Conservation (phyloP, 2,329 filamentous ascomycete genomes). For the Neopestalotiopsis clavispora region DNA sequence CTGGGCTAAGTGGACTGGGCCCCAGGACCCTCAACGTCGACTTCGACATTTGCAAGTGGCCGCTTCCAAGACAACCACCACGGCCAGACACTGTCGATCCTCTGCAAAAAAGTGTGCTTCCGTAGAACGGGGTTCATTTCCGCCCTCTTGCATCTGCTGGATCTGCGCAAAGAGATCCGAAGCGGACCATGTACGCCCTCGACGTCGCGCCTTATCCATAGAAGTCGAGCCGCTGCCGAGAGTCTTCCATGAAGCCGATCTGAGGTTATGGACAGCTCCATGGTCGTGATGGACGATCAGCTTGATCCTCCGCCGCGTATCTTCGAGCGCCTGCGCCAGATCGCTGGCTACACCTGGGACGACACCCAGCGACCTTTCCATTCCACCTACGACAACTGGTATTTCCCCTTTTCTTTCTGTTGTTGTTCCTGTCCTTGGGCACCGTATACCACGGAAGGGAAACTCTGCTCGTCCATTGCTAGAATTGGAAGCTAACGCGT, state of each 20-base stretch:
- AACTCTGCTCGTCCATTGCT: slow-evolving; percentile 13
- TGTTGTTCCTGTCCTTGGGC: too few species aligned
- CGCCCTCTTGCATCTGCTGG: not conserved
- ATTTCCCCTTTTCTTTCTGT: slow-evolving; percentile 27
- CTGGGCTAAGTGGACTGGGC: not conserved
- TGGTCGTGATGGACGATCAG: slow-evolving; percentile 56
- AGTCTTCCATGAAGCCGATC: slow-evolving; percentile 11
- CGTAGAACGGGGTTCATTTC: not conserved
- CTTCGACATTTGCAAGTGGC: slow-evolving; percentile 9
- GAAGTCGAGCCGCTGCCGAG: not conserved
- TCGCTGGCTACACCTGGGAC: slow-evolving; percentile 80
- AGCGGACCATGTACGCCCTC: slow-evolving; percentile 2
- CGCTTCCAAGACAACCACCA: not conserved
- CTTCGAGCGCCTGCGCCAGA: slow-evolving; percentile 73
- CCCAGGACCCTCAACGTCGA: not conserved
- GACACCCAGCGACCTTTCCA: slow-evolving; percentile 63
- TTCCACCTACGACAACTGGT: slow-evolving; percentile 89
- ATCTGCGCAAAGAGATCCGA: slow-evolving; percentile 3
- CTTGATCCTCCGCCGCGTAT: slow-evolving; percentile 70
- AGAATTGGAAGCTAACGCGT: slow-evolving; percentile 23
- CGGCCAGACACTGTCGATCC: slow-evolving; percentile 1
- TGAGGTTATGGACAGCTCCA: slow-evolving; percentile 48
- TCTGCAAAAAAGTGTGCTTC: slow-evolving; percentile 1
- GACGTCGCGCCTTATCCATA: not conserved
- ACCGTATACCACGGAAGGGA: not conserved